phyloP scores from a whole-genome alignment of 1,284 basidiomycete species.

The Veloboletus limbatus region DNA sequence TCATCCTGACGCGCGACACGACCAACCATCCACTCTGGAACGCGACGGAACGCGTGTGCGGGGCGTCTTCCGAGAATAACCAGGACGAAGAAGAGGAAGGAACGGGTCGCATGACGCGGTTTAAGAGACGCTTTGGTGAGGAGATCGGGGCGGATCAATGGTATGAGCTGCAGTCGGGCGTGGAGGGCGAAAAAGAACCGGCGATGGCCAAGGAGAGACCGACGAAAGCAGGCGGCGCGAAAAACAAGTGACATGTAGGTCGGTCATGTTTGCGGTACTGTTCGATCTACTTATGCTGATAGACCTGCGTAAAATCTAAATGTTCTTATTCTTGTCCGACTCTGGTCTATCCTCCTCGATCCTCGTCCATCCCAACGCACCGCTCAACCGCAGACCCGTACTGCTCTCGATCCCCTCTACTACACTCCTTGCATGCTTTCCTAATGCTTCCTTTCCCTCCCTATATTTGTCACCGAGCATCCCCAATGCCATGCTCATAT shows the following conservation, averaged over 20 bases:
- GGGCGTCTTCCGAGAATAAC: constrained; percentile 58
- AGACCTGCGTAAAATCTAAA: constrained; percentile 17
- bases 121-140: constrained; percentile 72
- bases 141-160: constrained; percentile 44
- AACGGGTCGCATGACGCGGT: constrained; percentile 76
- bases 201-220: constrained; percentile 27
- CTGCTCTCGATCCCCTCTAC: constrained; percentile 62
- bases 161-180: constrained; percentile 23
- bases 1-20: constrained; percentile 77
- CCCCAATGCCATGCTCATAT: constrained; percentile 57
- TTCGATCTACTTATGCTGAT: no score
- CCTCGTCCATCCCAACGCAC: constrained; percentile 48
- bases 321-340: constrained; percentile 15
- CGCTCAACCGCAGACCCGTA: constrained; percentile 71
- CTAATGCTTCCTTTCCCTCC: constrained; percentile 43
- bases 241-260: constrained; percentile 19
- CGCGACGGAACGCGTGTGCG: constrained; percentile 45
- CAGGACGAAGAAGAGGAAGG: constrained; percentile 68
- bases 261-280: constrained; percentile 6
- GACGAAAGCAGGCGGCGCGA: constrained; percentile 11
- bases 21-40: constrained; percentile 86
- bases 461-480: constrained; percentile 43
- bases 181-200: constrained; percentile 31
- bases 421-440: constrained; percentile 45
- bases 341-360: constrained; percentile 8